These are phyloP conservation scores for Wallemia mellicola DNA, from an alignment of 1,284 basidiomycete species.

Conservation along the genomic window DNA sequence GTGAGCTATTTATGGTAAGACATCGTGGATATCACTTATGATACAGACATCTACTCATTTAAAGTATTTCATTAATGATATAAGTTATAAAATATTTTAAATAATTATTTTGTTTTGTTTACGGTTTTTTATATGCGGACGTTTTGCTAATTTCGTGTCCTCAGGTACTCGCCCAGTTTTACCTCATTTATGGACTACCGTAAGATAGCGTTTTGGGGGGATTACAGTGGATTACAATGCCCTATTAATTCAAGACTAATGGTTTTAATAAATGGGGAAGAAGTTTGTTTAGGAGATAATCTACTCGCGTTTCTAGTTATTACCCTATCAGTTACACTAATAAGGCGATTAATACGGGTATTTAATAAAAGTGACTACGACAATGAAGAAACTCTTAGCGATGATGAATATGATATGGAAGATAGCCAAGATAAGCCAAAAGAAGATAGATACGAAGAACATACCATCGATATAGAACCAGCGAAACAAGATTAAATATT, in stretches of 20 bases:
- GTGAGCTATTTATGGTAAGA: no score
- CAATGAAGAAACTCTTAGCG: no score
- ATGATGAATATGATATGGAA: background rate
- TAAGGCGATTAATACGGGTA: no score
- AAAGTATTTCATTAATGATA: background rate
- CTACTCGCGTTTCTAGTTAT: background rate
- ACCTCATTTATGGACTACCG: background rate
- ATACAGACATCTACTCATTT: no score
- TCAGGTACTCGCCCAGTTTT: background rate
- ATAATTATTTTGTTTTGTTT: background rate
- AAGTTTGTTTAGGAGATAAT: background rate
- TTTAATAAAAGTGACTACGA: no score
- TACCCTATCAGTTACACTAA: no score
- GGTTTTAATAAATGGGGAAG: background rate
- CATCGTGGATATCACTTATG: no score
- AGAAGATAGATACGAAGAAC: background rate
- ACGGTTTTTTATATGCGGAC: background rate
- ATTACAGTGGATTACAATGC: background rate
- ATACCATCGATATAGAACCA: background rate
- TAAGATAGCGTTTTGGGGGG: background rate
- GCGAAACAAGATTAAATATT: background rate
- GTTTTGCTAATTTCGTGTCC: background rate
- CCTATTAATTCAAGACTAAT: background rate
- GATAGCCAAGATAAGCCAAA: background rate
- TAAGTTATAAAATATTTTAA: background rate